phyloP scores from a whole-genome alignment of 176 grass and related monocot genomes.

The Cenchrus purpureus region DNA sequence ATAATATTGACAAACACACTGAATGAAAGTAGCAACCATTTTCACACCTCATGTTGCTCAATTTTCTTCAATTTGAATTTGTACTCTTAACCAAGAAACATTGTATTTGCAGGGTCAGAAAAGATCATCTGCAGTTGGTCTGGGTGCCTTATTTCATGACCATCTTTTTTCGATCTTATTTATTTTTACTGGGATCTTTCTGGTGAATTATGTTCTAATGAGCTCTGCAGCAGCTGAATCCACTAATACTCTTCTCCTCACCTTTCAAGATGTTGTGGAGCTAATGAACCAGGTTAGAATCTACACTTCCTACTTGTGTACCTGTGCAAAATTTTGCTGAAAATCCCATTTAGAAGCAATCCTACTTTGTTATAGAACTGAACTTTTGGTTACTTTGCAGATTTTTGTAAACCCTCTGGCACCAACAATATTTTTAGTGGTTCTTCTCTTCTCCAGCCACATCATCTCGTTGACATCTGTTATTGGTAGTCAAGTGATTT shows the following conservation, averaged over 20 bases:
- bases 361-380: conserved; percentile 1
- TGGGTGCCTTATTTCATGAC: conserved; percentile 87
- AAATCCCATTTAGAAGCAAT: conserved; percentile 29
- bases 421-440: conserved; percentile 76
- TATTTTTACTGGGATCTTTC: conserved; percentile 93
- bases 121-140: conserved; percentile 47
- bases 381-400: conserved; percentile 51
- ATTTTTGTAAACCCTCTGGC: conserved; percentile 85
- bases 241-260: conserved; percentile 70
- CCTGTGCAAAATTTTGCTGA: conserved; percentile 10
- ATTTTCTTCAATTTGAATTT: conserved; percentile 13
- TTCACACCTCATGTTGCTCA: neutral
- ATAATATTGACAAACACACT: conserved; percentile 5
- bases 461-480: conserved; percentile 77
- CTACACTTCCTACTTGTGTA: conserved; percentile 30
- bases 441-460: conserved; percentile 94
- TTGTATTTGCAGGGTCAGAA: conserved; percentile 81
- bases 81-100: conserved; percentile 34
- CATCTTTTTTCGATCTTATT: conserved; percentile 92
- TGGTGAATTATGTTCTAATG: conserved; percentile 93
- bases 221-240: conserved; percentile 89
- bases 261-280: conserved; percentile 89
- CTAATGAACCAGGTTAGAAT: conserved; percentile 88
- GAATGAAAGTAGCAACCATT: neutral
- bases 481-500: conserved; percentile 71